Percentiles rank a stretch among this genome's conserved stretches.
These are phyloP conservation scores for Arabidopsis suecica DNA, from an alignment of 345 rosid species.

Conservation along the genomic window DNA sequence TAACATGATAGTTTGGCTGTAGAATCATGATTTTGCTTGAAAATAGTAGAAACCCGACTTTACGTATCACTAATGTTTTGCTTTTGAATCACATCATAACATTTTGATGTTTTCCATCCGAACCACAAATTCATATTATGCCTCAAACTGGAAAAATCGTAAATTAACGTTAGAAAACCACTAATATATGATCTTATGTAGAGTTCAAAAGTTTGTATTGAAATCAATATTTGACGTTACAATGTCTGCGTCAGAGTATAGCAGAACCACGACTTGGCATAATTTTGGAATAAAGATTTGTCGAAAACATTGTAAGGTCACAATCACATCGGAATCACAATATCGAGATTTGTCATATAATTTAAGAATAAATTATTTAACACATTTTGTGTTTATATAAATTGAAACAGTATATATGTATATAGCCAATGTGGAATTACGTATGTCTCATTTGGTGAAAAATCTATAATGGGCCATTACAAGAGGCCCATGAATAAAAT, in stretches of 20 bases:
- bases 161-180: neutral
- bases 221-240: neutral
- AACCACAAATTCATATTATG: neutral
- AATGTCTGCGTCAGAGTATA: neutral
- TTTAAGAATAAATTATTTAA: neutral
- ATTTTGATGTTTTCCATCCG: neutral
- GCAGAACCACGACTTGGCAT: neutral
- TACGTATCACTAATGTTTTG: neutral
- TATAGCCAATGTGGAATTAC: too few relatives aligned
- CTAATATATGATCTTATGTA: neutral
- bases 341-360: neutral
- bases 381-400: too few relatives aligned
- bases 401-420: too few relatives aligned
- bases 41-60: neutral
- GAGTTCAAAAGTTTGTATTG: neutral
- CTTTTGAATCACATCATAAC: neutral
- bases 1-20: neutral
- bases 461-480: neutral
- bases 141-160: neutral
- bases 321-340: neutral
- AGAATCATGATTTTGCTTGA: conserved; percentile 1
- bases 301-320: neutral
- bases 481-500: neutral
- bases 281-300: neutral
- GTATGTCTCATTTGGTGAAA: too few relatives aligned